Evolutionary conservation across 1,284 basidiomycete species (phyloP), one percentile per base, ranked within the genome.

Genomic region (Tausonia pullulans): DNA sequence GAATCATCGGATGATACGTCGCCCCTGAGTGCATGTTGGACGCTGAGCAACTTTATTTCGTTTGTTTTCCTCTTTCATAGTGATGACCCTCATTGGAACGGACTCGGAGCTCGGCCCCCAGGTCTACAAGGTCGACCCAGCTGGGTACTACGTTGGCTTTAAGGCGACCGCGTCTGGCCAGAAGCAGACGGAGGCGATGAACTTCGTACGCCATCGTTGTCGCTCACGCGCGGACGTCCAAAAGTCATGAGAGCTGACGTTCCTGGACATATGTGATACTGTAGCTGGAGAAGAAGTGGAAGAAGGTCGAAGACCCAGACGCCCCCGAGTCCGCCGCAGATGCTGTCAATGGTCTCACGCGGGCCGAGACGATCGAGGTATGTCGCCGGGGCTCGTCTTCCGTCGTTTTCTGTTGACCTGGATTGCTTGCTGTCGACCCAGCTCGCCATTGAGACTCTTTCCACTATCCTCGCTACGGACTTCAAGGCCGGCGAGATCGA

Each of bases 151-250:
- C 75, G 90, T 97, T 55, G 96, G 96, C 1, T 98, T 95, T 81
- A 92, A 97, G 71, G 96, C 95, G 27, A 96, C 95, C 2, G 86
- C 94, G 0, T 87, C 92, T 0, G 96, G 96, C 0, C 90, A 95
- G 76, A 99, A 99, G 74, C 95, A 98, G 74, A 94, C 96, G 71
- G 96, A 99, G 74, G 93, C 93, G 4, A 97, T 94, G 85, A 98
- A 98, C 77, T 89, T 90, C 73, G 76, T 78, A 60, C 68, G 75
- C 27, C 1, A 27, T 70, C 44, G 14, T 41, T 14, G 48, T 8
- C 53, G 14, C 27, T n/a, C 39, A 8, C 41, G 5, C 46, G 6
- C 49, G 7, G 11, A 41, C 40, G n/a, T 45, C 39, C 27, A 40
- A 50, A 41, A 41, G 1, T 60, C 14, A 3, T 10, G 10, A 16